Conservation (phyloP, 1,284 basidiomycete genomes). For the Cutaneotrichosporon sp. region DNA sequence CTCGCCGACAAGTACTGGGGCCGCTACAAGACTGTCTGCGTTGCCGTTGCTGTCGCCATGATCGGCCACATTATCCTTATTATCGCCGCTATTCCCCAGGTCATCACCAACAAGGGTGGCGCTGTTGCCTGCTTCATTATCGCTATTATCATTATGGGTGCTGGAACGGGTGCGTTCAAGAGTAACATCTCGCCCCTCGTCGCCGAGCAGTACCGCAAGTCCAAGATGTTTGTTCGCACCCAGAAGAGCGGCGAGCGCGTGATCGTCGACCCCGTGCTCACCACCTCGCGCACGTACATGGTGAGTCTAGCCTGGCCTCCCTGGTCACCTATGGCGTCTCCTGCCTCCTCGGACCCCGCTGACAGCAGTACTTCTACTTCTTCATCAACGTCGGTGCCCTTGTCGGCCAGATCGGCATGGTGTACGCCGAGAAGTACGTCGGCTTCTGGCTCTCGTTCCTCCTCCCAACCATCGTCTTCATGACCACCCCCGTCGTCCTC, state of each 20-base stretch:
- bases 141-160: conserved; percentile 47
- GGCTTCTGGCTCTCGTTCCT: conserved; percentile 57
- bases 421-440: conserved; percentile 48
- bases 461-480: conserved; percentile 57
- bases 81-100: conserved; percentile 46
- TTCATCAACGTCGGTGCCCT: conserved; percentile 53
- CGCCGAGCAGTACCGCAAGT: conserved; percentile 52
- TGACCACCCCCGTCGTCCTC: conserved; percentile 47
- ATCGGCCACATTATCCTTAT: conserved; percentile 48
- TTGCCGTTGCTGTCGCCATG: conserved; percentile 48
- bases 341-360: too few relatives aligned
- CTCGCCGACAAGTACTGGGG: conserved; percentile 66
- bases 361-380: conserved; percentile 36
- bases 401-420: conserved; percentile 43
- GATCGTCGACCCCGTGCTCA: conserved; percentile 50
- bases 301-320: neutral
- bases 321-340: too few relatives aligned
- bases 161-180: conserved; percentile 52
- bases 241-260: conserved; percentile 47
- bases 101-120: conserved; percentile 32
- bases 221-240: conserved; percentile 37
- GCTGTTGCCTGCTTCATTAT: conserved; percentile 46
- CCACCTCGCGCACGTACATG: conserved; percentile 45
- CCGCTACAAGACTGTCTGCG: conserved; percentile 70
- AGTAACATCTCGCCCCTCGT: conserved; percentile 50